Evolutionary conservation across 1,284 basidiomycete genomes (phyloP).

Genomic region (Anthracocystis panici-leucophaei): DNA sequence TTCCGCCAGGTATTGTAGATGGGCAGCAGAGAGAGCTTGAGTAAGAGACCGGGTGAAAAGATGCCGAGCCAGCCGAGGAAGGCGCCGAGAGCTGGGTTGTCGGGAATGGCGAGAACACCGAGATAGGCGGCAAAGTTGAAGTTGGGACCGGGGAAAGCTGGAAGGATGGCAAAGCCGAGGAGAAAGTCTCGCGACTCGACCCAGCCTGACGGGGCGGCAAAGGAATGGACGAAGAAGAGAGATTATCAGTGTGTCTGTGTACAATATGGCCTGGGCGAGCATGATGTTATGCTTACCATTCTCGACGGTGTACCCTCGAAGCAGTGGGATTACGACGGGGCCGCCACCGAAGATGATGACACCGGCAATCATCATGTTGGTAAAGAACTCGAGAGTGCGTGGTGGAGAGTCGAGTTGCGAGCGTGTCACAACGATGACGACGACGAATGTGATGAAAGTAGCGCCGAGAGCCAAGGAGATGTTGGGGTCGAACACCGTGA

Average conservation of each 20-base stretch:
- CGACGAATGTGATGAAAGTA: constrained; percentile 63
- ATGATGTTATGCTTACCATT: constrained; percentile 60
- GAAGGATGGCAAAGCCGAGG: constrained; percentile 74
- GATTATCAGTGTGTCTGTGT: no score
- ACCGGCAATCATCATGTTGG: constrained; percentile 72
- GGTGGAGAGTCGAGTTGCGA: constrained; percentile 65
- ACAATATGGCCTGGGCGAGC: no score
- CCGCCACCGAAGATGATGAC: constrained; percentile 77
- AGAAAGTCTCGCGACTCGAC: constrained; percentile 75
- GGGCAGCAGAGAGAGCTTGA: constrained; percentile 74
- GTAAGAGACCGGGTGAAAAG: constrained; percentile 71
- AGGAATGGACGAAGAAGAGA: no score
- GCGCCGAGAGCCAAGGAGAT: constrained; percentile 60
- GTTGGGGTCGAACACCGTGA: constrained; percentile 47
- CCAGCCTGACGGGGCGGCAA: constrained; percentile 42
- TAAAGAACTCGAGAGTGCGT: constrained; percentile 70
- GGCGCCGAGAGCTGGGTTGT: constrained; percentile 71
- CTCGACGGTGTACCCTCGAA: constrained; percentile 75
- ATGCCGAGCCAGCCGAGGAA: constrained; percentile 71
- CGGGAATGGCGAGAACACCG: constrained; percentile 72
- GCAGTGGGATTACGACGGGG: constrained; percentile 75
- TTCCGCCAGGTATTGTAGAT: constrained; percentile 73
- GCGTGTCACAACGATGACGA: constrained; percentile 69
- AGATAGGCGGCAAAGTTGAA: constrained; percentile 76
- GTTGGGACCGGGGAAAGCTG: constrained; percentile 73